Evolutionary conservation across 768 basidiomycete species (phyloP), one percentile per base, ranked within the genome.

Genomic region (Pisolithus microcarpus): DNA sequence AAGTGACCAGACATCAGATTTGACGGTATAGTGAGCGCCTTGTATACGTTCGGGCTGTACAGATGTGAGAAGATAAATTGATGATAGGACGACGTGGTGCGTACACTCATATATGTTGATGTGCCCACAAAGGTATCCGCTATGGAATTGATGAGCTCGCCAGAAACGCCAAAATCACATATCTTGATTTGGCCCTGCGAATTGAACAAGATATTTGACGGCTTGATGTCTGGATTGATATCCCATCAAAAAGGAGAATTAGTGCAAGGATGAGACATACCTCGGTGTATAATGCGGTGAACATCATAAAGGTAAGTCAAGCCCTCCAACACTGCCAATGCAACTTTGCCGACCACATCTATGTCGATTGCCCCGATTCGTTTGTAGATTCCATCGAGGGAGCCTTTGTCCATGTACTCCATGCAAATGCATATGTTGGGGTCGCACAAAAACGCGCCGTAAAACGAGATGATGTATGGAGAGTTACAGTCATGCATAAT

Each of bases 401-500:
- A 92, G 54, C 91, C 89, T 67, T 91, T 93, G 76, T 95, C 87
- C 89, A 87, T 87, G 68, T 70, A 89, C 66, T 99, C 96, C 86
- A 99, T 97, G 71, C 93, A 98, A 48, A 97, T 95, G 69, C 96
- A 96, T 64, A 99, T 95, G 62, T 98, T 97, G 11, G 95, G 95
- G 68, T 99, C 96, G 3, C 88, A 84, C 30, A 98, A 75, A 72
- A 92, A 99, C 48, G 96, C 96, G 54, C 96, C 96, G 65, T 87
- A 94, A 74, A 97, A 99, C 0, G 90, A 93, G 60, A 99, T 88
- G 65, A 99, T 99, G 68, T 92, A 90, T 49, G 79, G 80, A 7
- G 91, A 94, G 57, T 86, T 77, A 70, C 95, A 98, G 69, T 96
- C 89, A 68, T 97, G 91, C 95, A 98, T 95, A 74, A 99, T 98